Evolutionary conservation across 2,329 filamentous ascomycete genomes (phyloP).

Genomic region (Dactylellina cionopaga): DNA sequence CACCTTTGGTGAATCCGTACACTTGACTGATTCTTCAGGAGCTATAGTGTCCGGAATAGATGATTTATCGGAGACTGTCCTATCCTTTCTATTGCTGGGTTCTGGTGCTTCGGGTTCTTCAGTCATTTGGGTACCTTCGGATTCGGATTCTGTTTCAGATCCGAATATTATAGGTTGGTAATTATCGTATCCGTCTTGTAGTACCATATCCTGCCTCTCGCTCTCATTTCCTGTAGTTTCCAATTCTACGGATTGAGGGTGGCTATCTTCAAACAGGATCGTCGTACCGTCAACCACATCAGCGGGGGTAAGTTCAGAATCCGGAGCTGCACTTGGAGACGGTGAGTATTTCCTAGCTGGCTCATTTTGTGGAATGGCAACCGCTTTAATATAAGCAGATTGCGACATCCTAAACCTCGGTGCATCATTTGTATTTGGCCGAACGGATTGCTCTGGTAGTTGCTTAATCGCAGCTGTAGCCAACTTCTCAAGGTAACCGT

Average conservation of each 20-base stretch:
- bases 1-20: not conserved
- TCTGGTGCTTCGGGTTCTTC: not conserved
- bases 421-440: not conserved
- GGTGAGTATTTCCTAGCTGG: slow-evolving; percentile 9
- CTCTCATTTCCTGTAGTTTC: not conserved
- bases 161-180: not conserved
- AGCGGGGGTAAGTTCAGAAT: not conserved
- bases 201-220: not conserved
- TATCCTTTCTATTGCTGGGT: not conserved
- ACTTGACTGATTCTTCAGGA: not conserved
- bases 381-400: slow-evolving; percentile 23
- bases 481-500: not conserved
- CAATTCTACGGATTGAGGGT: not conserved
- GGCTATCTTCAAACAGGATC: not conserved
- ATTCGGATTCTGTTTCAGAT: not conserved
- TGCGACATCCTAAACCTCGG: slow-evolving; percentile 19
- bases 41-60: not conserved
- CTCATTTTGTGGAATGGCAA: slow-evolving; percentile 10
- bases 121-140: not conserved
- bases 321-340: not conserved
- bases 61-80: not conserved
- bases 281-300: slow-evolving; percentile 3
- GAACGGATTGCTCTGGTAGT: not conserved
- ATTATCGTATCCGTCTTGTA: not conserved
- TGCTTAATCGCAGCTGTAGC: not conserved